A percentile compares a stretch with the other conserved stretches of the same genome.
Evolutionary conservation across 345 rosid genomes (phyloP).

Genomic region (Trapa incisa): DNA sequence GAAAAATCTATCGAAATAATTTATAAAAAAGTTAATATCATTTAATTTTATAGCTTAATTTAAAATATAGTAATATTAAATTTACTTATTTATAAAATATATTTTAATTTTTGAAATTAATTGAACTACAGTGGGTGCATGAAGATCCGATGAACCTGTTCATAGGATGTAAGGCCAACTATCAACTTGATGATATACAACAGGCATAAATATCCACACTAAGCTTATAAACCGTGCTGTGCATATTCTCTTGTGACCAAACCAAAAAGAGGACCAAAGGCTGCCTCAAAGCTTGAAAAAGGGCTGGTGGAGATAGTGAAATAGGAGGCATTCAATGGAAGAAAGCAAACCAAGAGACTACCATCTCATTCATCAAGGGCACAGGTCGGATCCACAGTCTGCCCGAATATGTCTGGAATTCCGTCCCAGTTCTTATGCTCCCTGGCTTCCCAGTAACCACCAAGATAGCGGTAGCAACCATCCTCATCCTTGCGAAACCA

Average conservation of each 20-base stretch:
- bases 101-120: too few species aligned
- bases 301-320: not conserved
- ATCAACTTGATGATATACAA: not conserved
- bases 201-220: not conserved
- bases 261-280: not conserved
- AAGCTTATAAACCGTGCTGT: not conserved
- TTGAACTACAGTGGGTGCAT: too few species aligned
- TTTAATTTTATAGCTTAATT: too few species aligned
- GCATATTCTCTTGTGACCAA: not conserved
- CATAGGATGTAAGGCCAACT: too few species aligned
- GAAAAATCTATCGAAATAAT: too few species aligned
- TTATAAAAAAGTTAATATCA: too few species aligned
- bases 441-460: slow-evolving; percentile 95
- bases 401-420: slow-evolving; percentile 71
- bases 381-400: slow-evolving; percentile 21
- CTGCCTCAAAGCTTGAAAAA: not conserved
- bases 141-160: too few species aligned
- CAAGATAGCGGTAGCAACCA: slow-evolving; percentile 64
- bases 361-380: slow-evolving; percentile 19
- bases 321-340: not conserved
- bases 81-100: too few species aligned
- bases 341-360: not conserved
- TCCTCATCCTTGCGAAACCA: slow-evolving; percentile 86
- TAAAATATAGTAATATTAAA: too few species aligned
- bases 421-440: slow-evolving; percentile 57